Conservation (phyloP, 345 rosid species). For the Camelina hispida region DNA sequence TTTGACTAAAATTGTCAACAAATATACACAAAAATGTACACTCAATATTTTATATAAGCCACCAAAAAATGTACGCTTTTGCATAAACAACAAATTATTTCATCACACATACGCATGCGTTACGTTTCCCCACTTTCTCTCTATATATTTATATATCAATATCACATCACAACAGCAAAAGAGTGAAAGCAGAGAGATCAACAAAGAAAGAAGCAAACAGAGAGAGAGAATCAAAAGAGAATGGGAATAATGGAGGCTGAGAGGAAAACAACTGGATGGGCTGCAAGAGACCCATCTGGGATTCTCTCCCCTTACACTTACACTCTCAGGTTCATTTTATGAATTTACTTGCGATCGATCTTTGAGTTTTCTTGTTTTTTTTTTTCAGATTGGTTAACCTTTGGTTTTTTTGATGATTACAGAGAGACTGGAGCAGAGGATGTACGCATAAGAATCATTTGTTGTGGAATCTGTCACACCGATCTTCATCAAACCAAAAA, state of each 20-base stretch:
- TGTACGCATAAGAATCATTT: conserved; percentile 61
- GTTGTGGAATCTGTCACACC: conserved; percentile 77
- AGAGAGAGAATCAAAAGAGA: conserved; percentile 2
- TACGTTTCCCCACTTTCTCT: conserved; percentile 30
- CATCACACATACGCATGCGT: conserved; percentile 33
- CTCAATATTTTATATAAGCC: background rate
- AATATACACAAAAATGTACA: conserved; percentile 22
- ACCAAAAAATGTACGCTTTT: conserved; percentile 3
- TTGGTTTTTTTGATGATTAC: conserved; percentile 14
- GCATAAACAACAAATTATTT: conserved; percentile 1
- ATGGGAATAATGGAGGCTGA: conserved; percentile 42
- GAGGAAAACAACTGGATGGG: conserved; percentile 62
- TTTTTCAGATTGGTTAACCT: background rate
- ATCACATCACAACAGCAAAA: background rate
- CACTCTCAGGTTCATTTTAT: conserved; percentile 54
- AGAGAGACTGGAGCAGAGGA: conserved; percentile 80
- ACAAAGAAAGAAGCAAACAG: conserved; percentile 13
- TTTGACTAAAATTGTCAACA: conserved; percentile 41
- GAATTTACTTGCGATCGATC: conserved; percentile 19
- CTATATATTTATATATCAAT: background rate
- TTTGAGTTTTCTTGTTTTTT: background rate
- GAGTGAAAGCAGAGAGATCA: conserved; percentile 15
- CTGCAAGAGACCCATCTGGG: conserved; percentile 81
- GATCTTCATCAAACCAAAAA: conserved; percentile 74
- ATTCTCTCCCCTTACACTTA: conserved; percentile 67